Evolutionary conservation across 2,329 filamentous ascomycete genomes (phyloP).

Genomic region (Nothophoma quercina): DNA sequence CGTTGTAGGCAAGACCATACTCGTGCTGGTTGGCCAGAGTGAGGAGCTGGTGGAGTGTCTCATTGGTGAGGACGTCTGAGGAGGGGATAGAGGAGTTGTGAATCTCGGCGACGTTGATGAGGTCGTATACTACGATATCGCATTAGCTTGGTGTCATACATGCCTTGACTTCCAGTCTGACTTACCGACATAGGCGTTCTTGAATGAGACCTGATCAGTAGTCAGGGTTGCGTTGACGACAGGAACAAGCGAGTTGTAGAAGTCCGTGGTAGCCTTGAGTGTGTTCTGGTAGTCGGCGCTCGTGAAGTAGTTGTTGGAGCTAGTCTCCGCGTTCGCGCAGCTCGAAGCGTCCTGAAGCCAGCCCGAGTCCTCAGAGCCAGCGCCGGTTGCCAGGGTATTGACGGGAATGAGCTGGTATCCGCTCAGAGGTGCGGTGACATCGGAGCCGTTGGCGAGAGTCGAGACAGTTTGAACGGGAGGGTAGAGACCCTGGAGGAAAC

Average conservation of each 20-base stretch:
- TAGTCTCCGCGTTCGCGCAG: constrained; percentile 63
- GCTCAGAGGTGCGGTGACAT: constrained; percentile 71
- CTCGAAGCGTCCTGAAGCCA: constrained; percentile 67
- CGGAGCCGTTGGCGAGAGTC: constrained; percentile 74
- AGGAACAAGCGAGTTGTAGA: constrained; percentile 62
- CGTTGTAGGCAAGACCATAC: constrained; percentile 83
- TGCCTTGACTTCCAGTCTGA: not conserved
- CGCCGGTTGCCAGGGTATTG: constrained; percentile 64
- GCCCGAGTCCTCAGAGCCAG: constrained; percentile 64
- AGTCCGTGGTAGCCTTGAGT: constrained; percentile 58
- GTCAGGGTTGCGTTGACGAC: constrained; percentile 62
- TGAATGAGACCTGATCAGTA: constrained; percentile 59
- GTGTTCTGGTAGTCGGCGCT: constrained; percentile 59
- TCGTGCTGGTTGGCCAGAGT: constrained; percentile 82
- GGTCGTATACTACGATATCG: constrained; percentile 60
- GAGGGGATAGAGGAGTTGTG: constrained; percentile 68
- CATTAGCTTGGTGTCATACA: not conserved
- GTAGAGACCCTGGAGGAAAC: constrained; percentile 86
- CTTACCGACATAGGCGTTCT: constrained; percentile 71
- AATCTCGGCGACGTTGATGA: constrained; percentile 68
- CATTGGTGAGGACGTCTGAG: constrained; percentile 65
- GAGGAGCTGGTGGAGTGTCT: constrained; percentile 68
- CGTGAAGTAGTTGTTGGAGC: constrained; percentile 66
- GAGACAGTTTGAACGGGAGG: constrained; percentile 70
- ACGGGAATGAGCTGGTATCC: constrained; percentile 89